Evolutionary conservation across 805 yeast species (phyloP), one percentile per base, ranked within the genome.

Genomic region (Pichia nanzhaoensis): DNA sequence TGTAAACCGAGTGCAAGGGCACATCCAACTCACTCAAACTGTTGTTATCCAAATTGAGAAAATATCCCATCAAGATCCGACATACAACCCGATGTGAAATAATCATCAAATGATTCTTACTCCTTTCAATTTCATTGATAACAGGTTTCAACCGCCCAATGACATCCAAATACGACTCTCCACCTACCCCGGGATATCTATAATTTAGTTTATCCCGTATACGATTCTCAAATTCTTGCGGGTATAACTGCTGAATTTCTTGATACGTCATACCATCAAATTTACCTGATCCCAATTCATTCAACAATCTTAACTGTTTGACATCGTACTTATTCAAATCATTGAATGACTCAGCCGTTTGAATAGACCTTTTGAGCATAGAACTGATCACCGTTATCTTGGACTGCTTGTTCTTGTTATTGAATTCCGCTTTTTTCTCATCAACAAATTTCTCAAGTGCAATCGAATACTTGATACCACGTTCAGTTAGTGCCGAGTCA

Each of bases 101-200:
- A 19, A 91, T 74, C 38, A 90, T 65, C 30, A 88, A 77, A 61
- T 90, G 95, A 55, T 88, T 95, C 9, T 86, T 83, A 37, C 95
- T 86, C 52, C 99, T 72, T 61, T 91, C 99, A 40, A 93, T 77
- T 62, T 91, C 99, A 12, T 88, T 88, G 51, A 91, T 91, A 17
- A 91, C 77, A 1, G 97, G 95, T 49, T 95, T 73, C 46, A 91
- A 71, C 50, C 99, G 73, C 53, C 89, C 87, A 57, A 93, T 83
- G 12, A 93, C 99, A 65, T 91, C 98, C 54, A 91, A 67, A 55
- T 91, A 91, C 0, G 95, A 85, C 64, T 91, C 99, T 16, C 99
- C 99, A 7, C 98, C 97, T 41, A 88, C 85, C 4, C 99, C 99
- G 1, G 98, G 99, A 59, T 91, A 91, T 49, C 99, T 71, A 64